phyloP scores from a whole-genome alignment of 352 stramenopile species.

The Blastocystis sp. region DNA sequence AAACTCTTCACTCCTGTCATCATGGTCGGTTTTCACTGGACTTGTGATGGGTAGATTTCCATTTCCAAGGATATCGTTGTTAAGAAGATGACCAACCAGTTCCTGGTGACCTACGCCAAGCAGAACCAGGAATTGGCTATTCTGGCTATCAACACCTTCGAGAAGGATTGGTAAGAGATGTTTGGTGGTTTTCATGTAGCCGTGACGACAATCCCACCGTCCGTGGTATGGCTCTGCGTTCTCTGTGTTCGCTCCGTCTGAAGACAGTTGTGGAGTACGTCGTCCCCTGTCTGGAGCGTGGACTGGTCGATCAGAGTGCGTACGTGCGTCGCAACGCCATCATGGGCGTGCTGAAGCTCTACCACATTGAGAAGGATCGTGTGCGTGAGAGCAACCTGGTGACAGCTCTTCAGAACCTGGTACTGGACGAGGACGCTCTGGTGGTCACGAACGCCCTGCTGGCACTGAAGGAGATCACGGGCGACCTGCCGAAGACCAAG shows the following conservation, averaged over 20 bases:
- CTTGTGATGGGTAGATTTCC: conserved; percentile 59
- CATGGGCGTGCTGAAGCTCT: conserved; percentile 95
- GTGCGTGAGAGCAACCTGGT: conserved; percentile 85
- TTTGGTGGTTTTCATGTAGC: conserved; percentile 56
- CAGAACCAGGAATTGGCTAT: conserved; percentile 95
- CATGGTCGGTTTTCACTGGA: conserved; percentile 64
- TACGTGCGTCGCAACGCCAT: conserved; percentile 97
- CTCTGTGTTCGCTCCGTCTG: conserved; percentile 85
- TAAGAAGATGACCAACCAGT: conserved; percentile 99
- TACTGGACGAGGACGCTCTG: conserved; percentile 86
- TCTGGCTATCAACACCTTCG: conserved; percentile 98
- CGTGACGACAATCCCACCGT: conserved; percentile 95
- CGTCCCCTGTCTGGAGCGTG: conserved; percentile 65
- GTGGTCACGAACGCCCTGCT: conserved; percentile 92
- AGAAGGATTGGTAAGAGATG: conserved; percentile 83
- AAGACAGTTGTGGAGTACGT: conserved; percentile 93
- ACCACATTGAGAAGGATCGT: conserved; percentile 77
- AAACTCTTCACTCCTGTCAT: conserved; percentile 98
- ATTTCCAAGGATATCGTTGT: conserved; percentile 92
- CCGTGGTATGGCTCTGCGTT: conserved; percentile 84
- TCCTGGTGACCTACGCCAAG: conserved; percentile 93
- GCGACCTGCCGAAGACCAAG: conserved; percentile 89
- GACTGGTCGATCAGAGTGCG: conserved; percentile 82
- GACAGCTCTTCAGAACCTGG: conserved; percentile 94
- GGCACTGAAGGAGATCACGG: conserved; percentile 94